Evolutionary conservation across 345 rosid species (phyloP), one percentile per base, ranked within the genome.

Genomic region (Hirschfeldia incana): DNA sequence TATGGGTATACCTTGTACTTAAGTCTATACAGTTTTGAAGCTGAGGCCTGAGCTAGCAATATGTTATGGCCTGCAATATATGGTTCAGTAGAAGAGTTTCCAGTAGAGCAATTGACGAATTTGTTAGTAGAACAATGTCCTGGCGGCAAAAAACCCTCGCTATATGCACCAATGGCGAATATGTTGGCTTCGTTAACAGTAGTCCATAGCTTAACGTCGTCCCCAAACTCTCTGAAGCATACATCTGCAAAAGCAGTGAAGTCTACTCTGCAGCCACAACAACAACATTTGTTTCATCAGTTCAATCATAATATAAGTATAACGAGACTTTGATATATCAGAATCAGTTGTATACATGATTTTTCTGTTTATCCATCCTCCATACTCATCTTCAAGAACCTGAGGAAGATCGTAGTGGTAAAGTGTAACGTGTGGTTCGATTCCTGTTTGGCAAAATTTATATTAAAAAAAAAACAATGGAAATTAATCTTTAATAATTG

Each of bases 151-250:
- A 76, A 0, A 70, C 89, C 93, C 0, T 4, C 1, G 58, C 80
- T 85, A 79, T 83, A 86, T 63, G 83, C 70, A 58, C 74, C 85
- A 12, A 79, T 0, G 2, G 85, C 83, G 34, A 82, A 75, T 16
- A 82, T 42, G 4, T 85, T 89, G 6, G 97, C 91, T 84, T 94
- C 98, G 27, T 92, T 89, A 30, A 91, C 72, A 4, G 97, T 91
- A 8, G 83, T 74, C 98, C 97, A 93, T 71, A 87, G 57, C 32
- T 78, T 82, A 76, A 91, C 87, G 69, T 90, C 84, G n/a, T 89
- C 85, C 8, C 98, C 97, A 36, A 93, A 91, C 83, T 91, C 94
- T 64, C 84, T 84, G 69, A 90, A 93, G 82, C 98, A 91, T 57
- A 80, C 90, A 36, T 91, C 90, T 36, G 93, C 92, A 86, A 79